These are phyloP conservation scores for Prunus davidiana DNA, from an alignment of 306 rosid genomes.

Conservation along the genomic window DNA sequence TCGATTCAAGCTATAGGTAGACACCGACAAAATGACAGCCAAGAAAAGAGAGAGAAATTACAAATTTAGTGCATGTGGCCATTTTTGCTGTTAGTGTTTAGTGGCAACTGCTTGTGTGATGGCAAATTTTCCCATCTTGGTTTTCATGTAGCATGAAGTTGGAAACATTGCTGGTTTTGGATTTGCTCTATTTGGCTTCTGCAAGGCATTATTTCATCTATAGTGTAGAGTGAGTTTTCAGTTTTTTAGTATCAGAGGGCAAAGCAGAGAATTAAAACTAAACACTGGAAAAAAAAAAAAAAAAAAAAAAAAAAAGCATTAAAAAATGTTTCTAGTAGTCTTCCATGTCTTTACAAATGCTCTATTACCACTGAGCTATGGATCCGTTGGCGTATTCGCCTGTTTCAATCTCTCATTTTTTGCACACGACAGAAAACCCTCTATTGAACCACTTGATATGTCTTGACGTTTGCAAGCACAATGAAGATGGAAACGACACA, in stretches of 20 bases:
- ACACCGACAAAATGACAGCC: too few species aligned
- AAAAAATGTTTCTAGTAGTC: background rate
- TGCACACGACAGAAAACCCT: too few species aligned
- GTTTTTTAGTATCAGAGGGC: too few species aligned
- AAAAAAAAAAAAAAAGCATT: too few species aligned
- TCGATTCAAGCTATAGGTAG: too few species aligned
- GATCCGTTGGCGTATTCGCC: too few species aligned
- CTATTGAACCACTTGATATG: too few species aligned
- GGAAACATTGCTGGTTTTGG: background rate
- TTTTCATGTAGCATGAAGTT: background rate
- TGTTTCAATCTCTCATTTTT: too few species aligned
- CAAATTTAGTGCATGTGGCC: background rate
- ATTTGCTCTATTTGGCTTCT: background rate
- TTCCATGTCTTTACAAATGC: background rate
- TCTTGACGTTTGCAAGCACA: too few species aligned
- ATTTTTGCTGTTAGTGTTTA: background rate
- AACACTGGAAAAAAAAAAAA: too few species aligned
- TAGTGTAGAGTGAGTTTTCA: background rate
- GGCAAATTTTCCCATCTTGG: background rate
- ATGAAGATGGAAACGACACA: background rate
- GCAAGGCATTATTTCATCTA: background rate
- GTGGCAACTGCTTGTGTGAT: background rate
- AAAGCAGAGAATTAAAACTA: background rate
- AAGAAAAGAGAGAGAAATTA: too few species aligned
- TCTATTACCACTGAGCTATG: too few species aligned